phyloP scores from a whole-genome alignment of 2,329 filamentous ascomycete genomes.

The Metarhizium anisopliae region DNA sequence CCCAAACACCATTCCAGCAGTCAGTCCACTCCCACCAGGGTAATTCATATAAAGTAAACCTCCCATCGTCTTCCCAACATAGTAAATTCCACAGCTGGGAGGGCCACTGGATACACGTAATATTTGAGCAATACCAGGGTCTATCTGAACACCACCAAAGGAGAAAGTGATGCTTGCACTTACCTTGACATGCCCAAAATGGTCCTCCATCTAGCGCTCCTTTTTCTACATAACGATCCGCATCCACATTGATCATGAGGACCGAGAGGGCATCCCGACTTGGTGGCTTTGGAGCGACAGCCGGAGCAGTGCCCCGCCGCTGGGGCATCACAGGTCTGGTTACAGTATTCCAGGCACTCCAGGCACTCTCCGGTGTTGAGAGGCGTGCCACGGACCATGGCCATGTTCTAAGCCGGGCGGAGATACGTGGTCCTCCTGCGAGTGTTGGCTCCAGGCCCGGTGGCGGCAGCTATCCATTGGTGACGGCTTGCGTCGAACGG shows the following conservation, averaged over 20 bases:
- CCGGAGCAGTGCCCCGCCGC: conserved; percentile 52
- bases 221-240: conserved; percentile 57
- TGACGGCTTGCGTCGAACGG: conserved; percentile 30
- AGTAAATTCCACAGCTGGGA: conserved; percentile 47
- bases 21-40: conserved; percentile 53
- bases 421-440: conserved; percentile 42
- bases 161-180: conserved; percentile 60
- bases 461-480: conserved; percentile 40
- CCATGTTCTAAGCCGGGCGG: conserved; percentile 54
- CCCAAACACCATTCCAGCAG: conserved; percentile 46
- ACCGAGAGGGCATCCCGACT: conserved; percentile 59
- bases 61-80: conserved; percentile 58
- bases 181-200: conserved; percentile 53
- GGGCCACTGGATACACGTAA: conserved; percentile 29
- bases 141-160: conserved; percentile 53
- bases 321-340: conserved; percentile 40
- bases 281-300: conserved; percentile 59
- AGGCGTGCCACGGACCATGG: conserved; percentile 52
- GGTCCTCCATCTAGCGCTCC: conserved; percentile 47
- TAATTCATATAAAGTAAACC: conserved; percentile 56
- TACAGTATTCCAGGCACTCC: conserved; percentile 41
- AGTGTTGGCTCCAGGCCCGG: conserved; percentile 56
- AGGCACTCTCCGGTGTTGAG: conserved; percentile 55
- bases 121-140: conserved; percentile 44
- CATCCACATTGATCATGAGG: conserved; percentile 52